Evolutionary conservation across 805 yeast species (phyloP).

Genomic region (Candida khao-thaluensis): DNA sequence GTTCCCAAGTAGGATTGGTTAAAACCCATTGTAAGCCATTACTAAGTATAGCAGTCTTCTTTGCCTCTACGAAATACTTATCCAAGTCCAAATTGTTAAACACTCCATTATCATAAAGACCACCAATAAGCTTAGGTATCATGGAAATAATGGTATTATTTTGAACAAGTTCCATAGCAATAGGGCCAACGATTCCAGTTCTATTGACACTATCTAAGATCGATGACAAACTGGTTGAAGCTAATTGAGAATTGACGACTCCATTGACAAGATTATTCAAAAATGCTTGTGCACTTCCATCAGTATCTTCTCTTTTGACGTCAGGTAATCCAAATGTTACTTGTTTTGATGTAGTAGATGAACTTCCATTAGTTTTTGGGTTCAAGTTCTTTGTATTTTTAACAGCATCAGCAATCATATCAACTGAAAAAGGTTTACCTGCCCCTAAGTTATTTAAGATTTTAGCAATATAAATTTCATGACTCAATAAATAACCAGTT

Average conservation of each 20-base stretch:
- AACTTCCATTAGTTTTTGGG: slow-evolving; percentile 18
- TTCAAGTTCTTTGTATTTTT: slow-evolving; percentile 29
- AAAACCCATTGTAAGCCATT: slow-evolving; percentile 24
- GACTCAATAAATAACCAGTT: slow-evolving; percentile 26
- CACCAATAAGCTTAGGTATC: slow-evolving; percentile 19
- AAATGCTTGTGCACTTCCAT: slow-evolving; percentile 34
- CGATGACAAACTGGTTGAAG: slow-evolving; percentile 20
- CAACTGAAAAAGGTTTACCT: slow-evolving; percentile 29
- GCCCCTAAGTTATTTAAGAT: slow-evolving; percentile 33
- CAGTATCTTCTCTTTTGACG: slow-evolving; percentile 4
- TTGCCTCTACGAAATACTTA: slow-evolving; percentile 21
- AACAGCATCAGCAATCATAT: slow-evolving; percentile 29
- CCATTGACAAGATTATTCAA: slow-evolving; percentile 29
- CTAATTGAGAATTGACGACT: slow-evolving; percentile 22
- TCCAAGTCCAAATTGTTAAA: slow-evolving; percentile 31
- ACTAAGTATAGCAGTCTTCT: slow-evolving; percentile 22
- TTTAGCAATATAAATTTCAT: slow-evolving; percentile 30
- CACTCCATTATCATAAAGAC: slow-evolving; percentile 33
- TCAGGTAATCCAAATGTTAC: slow-evolving; percentile 1
- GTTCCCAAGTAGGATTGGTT: slow-evolving; percentile 29
- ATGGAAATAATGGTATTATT: slow-evolving; percentile 24
- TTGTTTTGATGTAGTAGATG: slow-evolving; percentile 9
- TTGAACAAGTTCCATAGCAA: slow-evolving; percentile 23
- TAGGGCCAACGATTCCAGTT: slow-evolving; percentile 29
- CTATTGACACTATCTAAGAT: slow-evolving; percentile 31